Base-by-base conservation (phyloP, 2,329 filamentous ascomycete genomes). In the Epicoccum nigrum region DNA sequence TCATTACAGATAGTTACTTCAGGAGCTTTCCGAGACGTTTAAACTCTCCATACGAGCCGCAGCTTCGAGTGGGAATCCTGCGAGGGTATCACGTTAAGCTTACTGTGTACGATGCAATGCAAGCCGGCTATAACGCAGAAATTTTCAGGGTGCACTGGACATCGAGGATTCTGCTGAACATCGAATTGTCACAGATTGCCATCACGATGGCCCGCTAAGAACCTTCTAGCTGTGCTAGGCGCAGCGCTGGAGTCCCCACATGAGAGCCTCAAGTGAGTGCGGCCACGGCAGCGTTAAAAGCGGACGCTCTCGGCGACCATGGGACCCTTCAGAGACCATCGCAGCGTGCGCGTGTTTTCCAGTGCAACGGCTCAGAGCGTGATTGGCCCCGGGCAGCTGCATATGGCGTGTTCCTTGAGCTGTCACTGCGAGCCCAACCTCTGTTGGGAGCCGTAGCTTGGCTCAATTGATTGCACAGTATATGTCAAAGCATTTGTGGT, bases 181-280 rank as follows among this genome's bases (percentile, higher is more conserved):
- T 54, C 41, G 51, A 38, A 51, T 54, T 54, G 51, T 54, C 33
- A 31, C 16, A 47, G 28, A 52, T 47, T 47, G 49, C 49, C 49
- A 52, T 52, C 49, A 45, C 43, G 49, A 47, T 52, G 43, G 19
- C 44, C 23, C 27, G 42, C 49, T 31, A 43, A 30, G 28, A 30
- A 21, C 8, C 33, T 34, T 28, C 42, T 52, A 47, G 44, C 41
- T 45, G 27, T 37, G 42, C 30, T 35, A 15, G 48, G 35, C 19
- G 33, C 35, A 42, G 20, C 37, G 31, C 37, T 47, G 49, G 32
- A 5, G 4, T 42, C 44, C 49, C 49, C 49, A 52, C 49, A 31
- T 52, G 49, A 39, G 49, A 47, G 49, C 38, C 43, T 44, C 23
- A 39, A 31, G 2, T 45, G 43, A 30, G 20, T 42, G 37, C 25